Conservation (phyloP, 1,139 yeast genomes). For the Scheffersomyces segobiensis region DNA sequence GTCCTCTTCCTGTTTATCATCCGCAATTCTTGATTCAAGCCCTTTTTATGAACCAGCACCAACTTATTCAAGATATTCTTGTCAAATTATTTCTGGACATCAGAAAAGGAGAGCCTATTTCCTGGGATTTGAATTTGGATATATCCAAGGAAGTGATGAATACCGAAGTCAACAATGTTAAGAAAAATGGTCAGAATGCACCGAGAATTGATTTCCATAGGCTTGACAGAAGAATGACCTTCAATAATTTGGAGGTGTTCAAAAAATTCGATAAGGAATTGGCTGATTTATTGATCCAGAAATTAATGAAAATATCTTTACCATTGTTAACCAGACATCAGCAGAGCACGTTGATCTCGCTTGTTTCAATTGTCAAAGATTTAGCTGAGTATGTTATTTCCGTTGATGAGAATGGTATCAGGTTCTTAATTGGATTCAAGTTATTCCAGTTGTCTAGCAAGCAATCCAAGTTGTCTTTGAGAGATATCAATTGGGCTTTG, state of each 20-base stretch:
- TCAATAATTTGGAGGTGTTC: constrained; percentile 25
- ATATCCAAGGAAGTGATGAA: constrained; percentile 18
- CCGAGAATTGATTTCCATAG: constrained; percentile 3
- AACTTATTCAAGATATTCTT: constrained; percentile 59
- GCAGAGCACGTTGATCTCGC: constrained; percentile 76
- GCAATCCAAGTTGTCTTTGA: constrained; percentile 56
- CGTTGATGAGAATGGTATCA: constrained; percentile 70
- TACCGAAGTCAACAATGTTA: constrained; percentile 1
- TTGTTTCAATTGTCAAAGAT: constrained; percentile 62
- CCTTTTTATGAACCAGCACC: constrained; percentile 61
- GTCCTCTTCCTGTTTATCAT: constrained; percentile 87
- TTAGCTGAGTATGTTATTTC: constrained; percentile 48
- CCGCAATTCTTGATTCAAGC: constrained; percentile 87
- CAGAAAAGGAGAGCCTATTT: constrained; percentile 36
- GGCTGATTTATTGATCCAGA: constrained; percentile 54
- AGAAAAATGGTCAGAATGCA: constrained; percentile 5
- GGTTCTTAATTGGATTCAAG: constrained; percentile 73
- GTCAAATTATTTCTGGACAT: constrained; percentile 51
- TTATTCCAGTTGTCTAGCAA: constrained; percentile 55
- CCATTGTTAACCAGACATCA: constrained; percentile 90
- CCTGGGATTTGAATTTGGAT: constrained; percentile 39
- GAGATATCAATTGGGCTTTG: constrained; percentile 87
- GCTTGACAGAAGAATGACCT: background rate
- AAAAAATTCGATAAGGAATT: constrained; percentile 44
- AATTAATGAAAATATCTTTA: constrained; percentile 61